phyloP scores from a whole-genome alignment of 2,329 filamentous ascomycete genomes.

The Phaeophleospora eucalypticola region DNA sequence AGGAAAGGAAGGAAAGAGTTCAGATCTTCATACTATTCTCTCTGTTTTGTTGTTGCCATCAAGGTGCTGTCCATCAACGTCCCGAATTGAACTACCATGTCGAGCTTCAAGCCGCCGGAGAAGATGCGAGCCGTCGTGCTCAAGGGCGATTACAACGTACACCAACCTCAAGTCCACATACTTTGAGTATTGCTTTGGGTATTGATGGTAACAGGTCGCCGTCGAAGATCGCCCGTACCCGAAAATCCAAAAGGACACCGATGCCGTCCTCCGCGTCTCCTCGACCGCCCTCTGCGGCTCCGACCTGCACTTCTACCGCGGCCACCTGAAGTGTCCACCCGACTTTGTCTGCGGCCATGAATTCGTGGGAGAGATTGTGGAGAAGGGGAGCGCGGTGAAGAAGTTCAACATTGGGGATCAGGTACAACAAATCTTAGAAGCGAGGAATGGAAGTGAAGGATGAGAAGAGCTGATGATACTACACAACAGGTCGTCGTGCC shows the following conservation, averaged over 20 bases:
- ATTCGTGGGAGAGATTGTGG: slow-evolving; percentile 72
- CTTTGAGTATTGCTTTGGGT: background rate
- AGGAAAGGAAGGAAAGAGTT: background rate
- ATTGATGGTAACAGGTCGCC: slow-evolving; percentile 43
- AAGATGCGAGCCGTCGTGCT: slow-evolving; percentile 90
- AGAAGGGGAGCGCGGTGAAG: slow-evolving; percentile 64
- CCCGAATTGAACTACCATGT: background rate
- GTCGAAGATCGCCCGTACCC: slow-evolving; percentile 78
- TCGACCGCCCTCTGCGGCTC: slow-evolving; percentile 85
- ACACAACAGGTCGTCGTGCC: slow-evolving; percentile 64
- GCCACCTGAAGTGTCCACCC: slow-evolving; percentile 66
- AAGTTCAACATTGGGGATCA: slow-evolving; percentile 66
- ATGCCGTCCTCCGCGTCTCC: slow-evolving; percentile 78
- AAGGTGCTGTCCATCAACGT: slow-evolving; percentile 6
- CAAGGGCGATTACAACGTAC: slow-evolving; percentile 65
- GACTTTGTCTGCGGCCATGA: slow-evolving; percentile 71
- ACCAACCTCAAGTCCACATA: background rate
- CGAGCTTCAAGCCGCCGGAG: slow-evolving; percentile 22
- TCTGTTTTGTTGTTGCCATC: background rate
- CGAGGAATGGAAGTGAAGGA: slow-evolving; percentile 1
- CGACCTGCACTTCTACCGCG: slow-evolving; percentile 82
- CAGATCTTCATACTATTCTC: background rate
- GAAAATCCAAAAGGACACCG: slow-evolving; percentile 63
- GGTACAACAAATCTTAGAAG: no score
- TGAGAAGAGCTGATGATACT: slow-evolving; percentile 3